Conservation (phyloP, 176 grass and related monocot species). For the Aegilops longissima region DNA sequence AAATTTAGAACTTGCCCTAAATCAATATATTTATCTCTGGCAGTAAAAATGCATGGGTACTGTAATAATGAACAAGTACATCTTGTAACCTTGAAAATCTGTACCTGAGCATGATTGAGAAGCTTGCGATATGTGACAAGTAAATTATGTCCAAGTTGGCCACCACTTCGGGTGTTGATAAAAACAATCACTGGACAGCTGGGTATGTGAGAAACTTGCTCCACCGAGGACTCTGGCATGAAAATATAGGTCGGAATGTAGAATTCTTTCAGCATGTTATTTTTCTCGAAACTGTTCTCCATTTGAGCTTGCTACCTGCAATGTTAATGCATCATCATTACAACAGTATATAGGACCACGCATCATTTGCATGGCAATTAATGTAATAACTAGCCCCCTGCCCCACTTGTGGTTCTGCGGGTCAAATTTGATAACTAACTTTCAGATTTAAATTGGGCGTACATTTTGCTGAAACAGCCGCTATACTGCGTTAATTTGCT, state of each 20-base stretch:
- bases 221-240: conserved; percentile 30
- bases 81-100: conserved; percentile 18
- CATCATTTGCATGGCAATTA: background rate
- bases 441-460: background rate
- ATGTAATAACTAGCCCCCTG: background rate
- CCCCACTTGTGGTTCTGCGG: background rate
- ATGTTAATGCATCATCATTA: conserved; percentile 11
- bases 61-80: conserved; percentile 2
- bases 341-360: background rate
- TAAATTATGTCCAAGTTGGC: conserved; percentile 72
- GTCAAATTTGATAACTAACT: background rate
- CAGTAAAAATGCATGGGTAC: background rate
- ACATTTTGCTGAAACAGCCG: background rate
- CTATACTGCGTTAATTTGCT: background rate
- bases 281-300: conserved; percentile 32
- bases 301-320: conserved; percentile 52
- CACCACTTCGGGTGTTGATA: conserved; percentile 87
- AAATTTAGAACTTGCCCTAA: conserved; percentile 14
- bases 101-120: conserved; percentile 86
- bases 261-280: conserved; percentile 59
- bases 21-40: background rate
- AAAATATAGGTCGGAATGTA: conserved; percentile 79
- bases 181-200: conserved; percentile 88
- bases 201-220: conserved; percentile 49
- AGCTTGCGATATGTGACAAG: conserved; percentile 71